phyloP scores from a whole-genome alignment of 1,139 yeast genomes.

The Pichia terricola region DNA sequence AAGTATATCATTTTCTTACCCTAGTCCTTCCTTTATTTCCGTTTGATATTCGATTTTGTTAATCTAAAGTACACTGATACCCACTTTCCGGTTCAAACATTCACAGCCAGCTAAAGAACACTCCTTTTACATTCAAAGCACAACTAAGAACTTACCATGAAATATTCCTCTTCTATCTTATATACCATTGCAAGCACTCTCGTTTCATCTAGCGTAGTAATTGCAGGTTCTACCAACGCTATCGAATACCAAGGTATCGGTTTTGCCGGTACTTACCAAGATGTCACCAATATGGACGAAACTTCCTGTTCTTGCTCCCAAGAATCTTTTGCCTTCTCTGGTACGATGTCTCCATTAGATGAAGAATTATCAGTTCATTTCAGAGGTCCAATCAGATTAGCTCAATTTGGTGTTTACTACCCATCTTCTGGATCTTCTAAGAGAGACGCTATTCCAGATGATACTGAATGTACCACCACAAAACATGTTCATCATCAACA shows the following conservation, averaged over 20 bases:
- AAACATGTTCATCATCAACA: slow-evolving; percentile 26
- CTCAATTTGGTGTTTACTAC: slow-evolving; percentile 70
- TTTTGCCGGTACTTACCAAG: slow-evolving; percentile 65
- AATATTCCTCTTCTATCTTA: slow-evolving; percentile 20
- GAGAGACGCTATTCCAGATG: slow-evolving; percentile 29
- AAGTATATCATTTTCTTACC: too few species aligned
- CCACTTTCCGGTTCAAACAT: too few species aligned
- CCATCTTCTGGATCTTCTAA: slow-evolving; percentile 34
- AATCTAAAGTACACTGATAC: too few species aligned
- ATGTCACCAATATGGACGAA: slow-evolving; percentile 63
- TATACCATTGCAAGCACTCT: slow-evolving; percentile 25
- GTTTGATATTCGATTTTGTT: too few species aligned
- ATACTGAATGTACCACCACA: slow-evolving; percentile 25
- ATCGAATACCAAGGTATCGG: slow-evolving; percentile 68
- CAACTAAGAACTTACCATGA: slow-evolving; percentile 11
- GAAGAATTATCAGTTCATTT: slow-evolving; percentile 89
- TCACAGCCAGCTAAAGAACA: too few species aligned
- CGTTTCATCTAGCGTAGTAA: slow-evolving; percentile 25
- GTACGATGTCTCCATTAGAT: slow-evolving; percentile 71
- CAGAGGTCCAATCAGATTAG: slow-evolving; percentile 80
- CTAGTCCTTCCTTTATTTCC: too few species aligned
- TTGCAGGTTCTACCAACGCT: slow-evolving; percentile 46
- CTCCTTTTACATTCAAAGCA: too few species aligned
- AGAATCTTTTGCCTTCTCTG: slow-evolving; percentile 48
- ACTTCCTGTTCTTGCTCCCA: slow-evolving; percentile 55